phyloP scores from a whole-genome alignment of 2,329 filamentous ascomycete species.

The Esteya vermicola region DNA sequence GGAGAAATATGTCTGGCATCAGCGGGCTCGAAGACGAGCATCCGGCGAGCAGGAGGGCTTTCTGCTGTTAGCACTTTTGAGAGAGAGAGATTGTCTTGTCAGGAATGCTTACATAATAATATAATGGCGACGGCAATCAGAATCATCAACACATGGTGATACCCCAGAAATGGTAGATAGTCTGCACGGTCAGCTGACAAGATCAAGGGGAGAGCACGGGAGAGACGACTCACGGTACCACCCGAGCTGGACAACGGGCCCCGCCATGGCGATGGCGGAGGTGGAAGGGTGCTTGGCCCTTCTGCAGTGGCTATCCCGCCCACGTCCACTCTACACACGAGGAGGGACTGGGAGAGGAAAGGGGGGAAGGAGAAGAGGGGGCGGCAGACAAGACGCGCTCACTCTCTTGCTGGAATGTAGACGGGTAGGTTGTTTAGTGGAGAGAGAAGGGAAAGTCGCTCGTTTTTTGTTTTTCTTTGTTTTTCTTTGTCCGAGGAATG shows the following conservation, averaged over 20 bases:
- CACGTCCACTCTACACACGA: neutral
- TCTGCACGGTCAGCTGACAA: constrained; percentile 23
- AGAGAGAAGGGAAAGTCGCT: too few relatives aligned
- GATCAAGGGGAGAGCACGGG: neutral
- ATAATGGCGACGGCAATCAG: constrained; percentile 89
- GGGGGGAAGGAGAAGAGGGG: constrained; percentile 3
- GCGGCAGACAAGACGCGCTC: too few relatives aligned
- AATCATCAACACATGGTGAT: constrained; percentile 90
- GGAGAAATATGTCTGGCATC: constrained; percentile 91
- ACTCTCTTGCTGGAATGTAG: too few relatives aligned
- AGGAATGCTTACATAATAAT: constrained; percentile 61
- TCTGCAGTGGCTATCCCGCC: neutral
- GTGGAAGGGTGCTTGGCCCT: neutral
- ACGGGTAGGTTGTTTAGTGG: too few relatives aligned
- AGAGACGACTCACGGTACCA: constrained; percentile 31
- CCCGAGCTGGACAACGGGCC: constrained; percentile 26
- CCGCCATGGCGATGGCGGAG: constrained; percentile 13
- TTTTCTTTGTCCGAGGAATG: too few relatives aligned
- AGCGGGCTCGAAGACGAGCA: constrained; percentile 93
- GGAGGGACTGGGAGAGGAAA: neutral
- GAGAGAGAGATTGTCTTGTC: neutral
- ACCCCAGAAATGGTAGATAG: constrained; percentile 55
- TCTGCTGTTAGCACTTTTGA: constrained; percentile 37
- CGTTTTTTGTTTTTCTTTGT: too few relatives aligned
- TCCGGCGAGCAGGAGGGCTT: constrained; percentile 82